Percentiles rank a stretch among this genome's conserved stretches.
These are phyloP conservation scores for Globisporangium middletonii DNA, from an alignment of 352 stramenopile species.

Conservation along the genomic window DNA sequence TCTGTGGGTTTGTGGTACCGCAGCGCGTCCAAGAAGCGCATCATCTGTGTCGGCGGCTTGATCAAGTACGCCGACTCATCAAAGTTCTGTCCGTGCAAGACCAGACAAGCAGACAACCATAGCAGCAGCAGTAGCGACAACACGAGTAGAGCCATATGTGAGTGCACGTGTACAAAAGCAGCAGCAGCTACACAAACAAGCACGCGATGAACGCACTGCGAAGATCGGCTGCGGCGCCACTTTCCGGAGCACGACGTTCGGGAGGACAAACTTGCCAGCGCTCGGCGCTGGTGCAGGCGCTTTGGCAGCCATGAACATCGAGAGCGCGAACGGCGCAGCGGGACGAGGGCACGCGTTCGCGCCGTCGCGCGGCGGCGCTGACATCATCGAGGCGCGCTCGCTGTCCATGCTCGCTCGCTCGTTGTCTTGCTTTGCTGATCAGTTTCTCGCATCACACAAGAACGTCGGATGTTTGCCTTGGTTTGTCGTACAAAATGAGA, in stretches of 20 bases:
- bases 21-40: slow-evolving; percentile 77
- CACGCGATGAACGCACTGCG: slow-evolving; percentile 31
- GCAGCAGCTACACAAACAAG: neutral
- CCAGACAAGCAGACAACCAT: neutral
- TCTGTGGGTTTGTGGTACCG: slow-evolving; percentile 83
- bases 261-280: slow-evolving; percentile 30
- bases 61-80: slow-evolving; percentile 62
- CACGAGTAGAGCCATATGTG: neutral
- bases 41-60: slow-evolving; percentile 69
- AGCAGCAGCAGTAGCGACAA: neutral
- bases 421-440: neutral
- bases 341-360: slow-evolving; percentile 7
- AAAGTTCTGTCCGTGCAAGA: slow-evolving; percentile 41
- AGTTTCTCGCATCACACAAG: neutral
- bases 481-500: neutral
- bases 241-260: slow-evolving; percentile 58
- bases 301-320: slow-evolving; percentile 16
- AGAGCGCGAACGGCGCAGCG: slow-evolving; percentile 36
- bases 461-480: too few relatives aligned
- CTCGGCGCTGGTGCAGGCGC: slow-evolving; percentile 2
- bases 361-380: slow-evolving; percentile 1
- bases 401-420: neutral
- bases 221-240: slow-evolving; percentile 68
- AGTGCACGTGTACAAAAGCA: neutral
- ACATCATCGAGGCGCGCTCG: neutral